These are phyloP conservation scores for Nicotiana otophora DNA, from an alignment of 257 asterid species.

Conservation along the genomic window DNA sequence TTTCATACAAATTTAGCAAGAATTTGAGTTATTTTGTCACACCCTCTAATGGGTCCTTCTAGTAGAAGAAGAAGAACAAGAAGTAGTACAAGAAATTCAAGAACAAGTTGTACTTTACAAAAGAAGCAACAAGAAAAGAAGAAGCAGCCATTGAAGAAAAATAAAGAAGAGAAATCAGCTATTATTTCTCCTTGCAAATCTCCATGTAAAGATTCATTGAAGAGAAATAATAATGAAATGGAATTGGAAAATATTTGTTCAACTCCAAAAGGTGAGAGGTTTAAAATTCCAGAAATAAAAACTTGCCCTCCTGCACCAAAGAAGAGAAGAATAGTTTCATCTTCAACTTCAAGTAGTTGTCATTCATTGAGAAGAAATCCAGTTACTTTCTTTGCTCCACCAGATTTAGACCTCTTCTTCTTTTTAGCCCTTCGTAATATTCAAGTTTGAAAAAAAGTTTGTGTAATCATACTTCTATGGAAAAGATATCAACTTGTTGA, in stretches of 20 bases:
- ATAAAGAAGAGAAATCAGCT: slow-evolving; percentile 10
- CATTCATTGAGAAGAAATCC: slow-evolving; percentile 33
- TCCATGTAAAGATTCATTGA: slow-evolving; percentile 17
- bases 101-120: background rate
- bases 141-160: slow-evolving; percentile 24
- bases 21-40: background rate
- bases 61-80: slow-evolving; percentile 21
- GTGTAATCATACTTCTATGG: slow-evolving; percentile 8
- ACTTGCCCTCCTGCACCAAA: slow-evolving; percentile 89
- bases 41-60: slow-evolving; percentile 48
- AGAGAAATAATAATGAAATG: slow-evolving; percentile 4
- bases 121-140: slow-evolving; percentile 18
- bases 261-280: slow-evolving; percentile 60
- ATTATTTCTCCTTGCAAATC: slow-evolving; percentile 15
- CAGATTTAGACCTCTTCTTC: slow-evolving; percentile 73
- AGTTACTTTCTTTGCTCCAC: slow-evolving; percentile 48
- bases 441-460: slow-evolving; percentile 28
- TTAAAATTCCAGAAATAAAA: slow-evolving; percentile 51
- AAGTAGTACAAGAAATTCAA: slow-evolving; percentile 25
- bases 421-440: slow-evolving; percentile 50
- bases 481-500: background rate
- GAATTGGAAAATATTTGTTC: slow-evolving; percentile 27
- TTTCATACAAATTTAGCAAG: background rate
- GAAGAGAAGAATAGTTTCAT: slow-evolving; percentile 34
- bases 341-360: slow-evolving; percentile 7